Evolutionary conservation across 768 basidiomycete genomes (phyloP), one percentile per base, ranked within the genome.

Genomic region (Trametes coccinea): DNA sequence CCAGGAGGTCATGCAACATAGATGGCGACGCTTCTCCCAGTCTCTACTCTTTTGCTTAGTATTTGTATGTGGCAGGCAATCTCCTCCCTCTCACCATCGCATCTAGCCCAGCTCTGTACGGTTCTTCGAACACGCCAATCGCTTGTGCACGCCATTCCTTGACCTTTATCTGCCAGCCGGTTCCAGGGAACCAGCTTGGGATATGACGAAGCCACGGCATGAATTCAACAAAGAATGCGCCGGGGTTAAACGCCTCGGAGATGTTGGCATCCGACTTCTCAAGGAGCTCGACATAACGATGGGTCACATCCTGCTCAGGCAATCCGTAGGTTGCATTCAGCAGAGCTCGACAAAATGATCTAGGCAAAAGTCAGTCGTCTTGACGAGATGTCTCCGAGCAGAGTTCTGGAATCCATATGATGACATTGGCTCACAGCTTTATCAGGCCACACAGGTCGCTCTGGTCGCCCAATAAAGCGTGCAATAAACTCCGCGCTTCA

Each of bases 141-240:
- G 87, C 80, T 72, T 78, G 79, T 30, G 74, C 78, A 68, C 82
- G 87, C 87, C 87, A 89, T 8, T 63, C 69, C 16, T 60, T 71
- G 2, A 86, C 84, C 59, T 84, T 85, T 5, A 73, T 72, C 69
- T 83, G 81, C 73, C 90, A 90, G 1, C 78, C 78, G 3, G 82
- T 79, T 3, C 87, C 86, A 27, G 89, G 89, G 49, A 84, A 73
- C 85, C 86, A 89, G 39, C 69, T 67, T 0, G 89, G 89, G 31
- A 89, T 65, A 63, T 82, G 68, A 65, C 78, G 57, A 1, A 59
- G 49, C 49, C 49, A 51, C 2, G 49, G 49, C 7, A 52, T 5
- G 13, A 34, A 52, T 14, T 44, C 41, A 8, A 51, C 41, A 13
- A 51, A n/a, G 37, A 37, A 37, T n/a, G 41, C 44, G 3, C 54